phyloP scores from a whole-genome alignment of 768 basidiomycete genomes.

The Mycena haematopus region DNA sequence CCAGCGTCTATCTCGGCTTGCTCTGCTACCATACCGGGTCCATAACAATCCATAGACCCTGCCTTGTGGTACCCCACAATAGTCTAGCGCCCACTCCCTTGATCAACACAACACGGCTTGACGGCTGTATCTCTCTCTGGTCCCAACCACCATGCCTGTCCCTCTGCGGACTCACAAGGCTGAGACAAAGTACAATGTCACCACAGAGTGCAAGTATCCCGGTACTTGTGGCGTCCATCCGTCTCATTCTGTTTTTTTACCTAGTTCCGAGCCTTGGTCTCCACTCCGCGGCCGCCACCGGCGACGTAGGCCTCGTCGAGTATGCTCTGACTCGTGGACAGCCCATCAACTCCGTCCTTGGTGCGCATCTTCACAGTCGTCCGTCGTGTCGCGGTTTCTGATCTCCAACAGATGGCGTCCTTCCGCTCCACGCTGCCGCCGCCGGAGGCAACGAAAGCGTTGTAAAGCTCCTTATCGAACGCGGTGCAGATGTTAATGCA shows the following conservation, averaged over 20 bases:
- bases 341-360: slow-evolving; percentile 94
- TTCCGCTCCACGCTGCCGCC: slow-evolving; percentile 95
- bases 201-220: slow-evolving; percentile 56
- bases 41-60: background rate
- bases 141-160: slow-evolving; percentile 50
- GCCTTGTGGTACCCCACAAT: background rate
- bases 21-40: background rate
- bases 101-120: slow-evolving; percentile 25
- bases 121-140: slow-evolving; percentile 19
- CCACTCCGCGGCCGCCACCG: slow-evolving; percentile 79
- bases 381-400: background rate
- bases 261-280: slow-evolving; percentile 79
- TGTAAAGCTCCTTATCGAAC: slow-evolving; percentile 86
- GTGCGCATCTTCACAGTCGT: background rate
- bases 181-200: slow-evolving; percentile 64
- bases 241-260: slow-evolving; percentile 11
- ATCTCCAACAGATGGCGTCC: slow-evolving; percentile 67
- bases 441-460: slow-evolving; percentile 90
- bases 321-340: slow-evolving; percentile 95
- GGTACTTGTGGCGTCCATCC: slow-evolving; percentile 3
- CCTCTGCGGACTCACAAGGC: slow-evolving; percentile 57
- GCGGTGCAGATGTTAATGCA: slow-evolving; percentile 98
- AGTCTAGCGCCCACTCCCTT: slow-evolving; percentile 18
- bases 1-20: slow-evolving; percentile 1
- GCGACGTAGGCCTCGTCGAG: slow-evolving; percentile 91